These are phyloP conservation scores for Aspergillus nidulans DNA, from an alignment of 495 filamentous ascomycete species.

Conservation along the genomic window DNA sequence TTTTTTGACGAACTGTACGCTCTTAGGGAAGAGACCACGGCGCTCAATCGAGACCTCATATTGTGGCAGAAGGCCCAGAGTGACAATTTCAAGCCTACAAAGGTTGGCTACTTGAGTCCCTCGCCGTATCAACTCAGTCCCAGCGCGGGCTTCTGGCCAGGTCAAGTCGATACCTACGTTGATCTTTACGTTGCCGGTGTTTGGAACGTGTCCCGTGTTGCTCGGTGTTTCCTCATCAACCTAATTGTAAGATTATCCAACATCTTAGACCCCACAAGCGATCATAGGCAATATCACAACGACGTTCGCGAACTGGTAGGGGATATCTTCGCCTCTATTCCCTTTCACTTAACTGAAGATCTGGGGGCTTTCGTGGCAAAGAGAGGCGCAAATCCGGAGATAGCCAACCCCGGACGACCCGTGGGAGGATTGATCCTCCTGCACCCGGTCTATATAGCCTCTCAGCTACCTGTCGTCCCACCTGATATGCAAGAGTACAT, in stretches of 20 bases:
- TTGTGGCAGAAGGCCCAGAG: slow-evolving; percentile 17
- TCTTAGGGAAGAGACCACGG: slow-evolving; percentile 15
- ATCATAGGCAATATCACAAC: not conserved
- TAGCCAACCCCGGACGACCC: slow-evolving; percentile 19
- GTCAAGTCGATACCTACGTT: slow-evolving; percentile 20
- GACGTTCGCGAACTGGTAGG: slow-evolving; percentile 10
- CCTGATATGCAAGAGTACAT: slow-evolving; percentile 21
- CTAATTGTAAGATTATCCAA: slow-evolving; percentile 14
- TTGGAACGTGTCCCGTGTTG: slow-evolving; percentile 29
- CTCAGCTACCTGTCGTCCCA: slow-evolving; percentile 21
- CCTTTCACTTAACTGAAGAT: slow-evolving; percentile 28
- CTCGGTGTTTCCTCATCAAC: slow-evolving; percentile 20
- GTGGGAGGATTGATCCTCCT: slow-evolving; percentile 30
- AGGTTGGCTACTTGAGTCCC: slow-evolving; percentile 6
- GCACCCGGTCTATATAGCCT: slow-evolving; percentile 26
- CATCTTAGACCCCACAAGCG: not conserved
- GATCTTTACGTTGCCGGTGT: slow-evolving; percentile 25
- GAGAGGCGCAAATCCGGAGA: not conserved
- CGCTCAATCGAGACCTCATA: slow-evolving; percentile 8
- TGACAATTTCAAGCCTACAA: slow-evolving; percentile 15
- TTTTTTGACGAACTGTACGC: slow-evolving; percentile 1
- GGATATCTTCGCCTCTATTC: slow-evolving; percentile 29
- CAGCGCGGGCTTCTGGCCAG: slow-evolving; percentile 19
- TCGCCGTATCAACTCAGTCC: not conserved
- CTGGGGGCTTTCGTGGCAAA: slow-evolving; percentile 23